phyloP scores from a whole-genome alignment of 331 rosid species.

The Spiraea crenata region DNA sequence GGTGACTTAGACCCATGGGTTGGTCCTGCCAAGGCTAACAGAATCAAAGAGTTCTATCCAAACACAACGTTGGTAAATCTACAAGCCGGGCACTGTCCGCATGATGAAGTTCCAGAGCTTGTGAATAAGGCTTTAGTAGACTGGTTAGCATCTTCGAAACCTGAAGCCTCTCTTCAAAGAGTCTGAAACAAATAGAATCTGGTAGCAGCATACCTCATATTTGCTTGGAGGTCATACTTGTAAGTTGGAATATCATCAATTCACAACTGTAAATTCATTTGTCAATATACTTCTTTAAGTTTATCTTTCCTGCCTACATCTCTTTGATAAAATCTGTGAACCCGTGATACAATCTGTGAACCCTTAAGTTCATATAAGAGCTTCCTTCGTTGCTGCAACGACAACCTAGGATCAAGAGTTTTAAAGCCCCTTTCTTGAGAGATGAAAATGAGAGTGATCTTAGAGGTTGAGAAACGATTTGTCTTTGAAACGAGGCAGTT shows the following conservation, averaged over 20 bases:
- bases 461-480: too few relatives aligned
- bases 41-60: constrained; percentile 74
- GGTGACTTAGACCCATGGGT: constrained; percentile 98
- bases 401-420: not conserved
- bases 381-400: not conserved
- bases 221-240: constrained; percentile 8
- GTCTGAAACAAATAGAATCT: constrained; percentile 30
- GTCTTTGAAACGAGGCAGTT: not conserved
- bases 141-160: constrained; percentile 56
- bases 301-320: not conserved
- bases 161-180: constrained; percentile 45
- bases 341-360: not conserved
- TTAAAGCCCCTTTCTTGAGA: too few relatives aligned
- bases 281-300: not conserved
- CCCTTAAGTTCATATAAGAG: not conserved
- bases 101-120: constrained; percentile 77
- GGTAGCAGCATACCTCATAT: constrained; percentile 3
- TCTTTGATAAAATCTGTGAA: too few relatives aligned
- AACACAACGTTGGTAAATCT: constrained; percentile 64
- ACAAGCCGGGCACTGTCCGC: constrained; percentile 94
- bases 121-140: constrained; percentile 73
- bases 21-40: constrained; percentile 78
- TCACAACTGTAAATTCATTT: constrained; percentile 12
- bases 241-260: constrained; percentile 15
- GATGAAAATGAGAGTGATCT: too few relatives aligned